Evolutionary conservation across 192 early-diverging fungal genomes (phyloP).

Genomic region (Rhizophagus clarus): DNA sequence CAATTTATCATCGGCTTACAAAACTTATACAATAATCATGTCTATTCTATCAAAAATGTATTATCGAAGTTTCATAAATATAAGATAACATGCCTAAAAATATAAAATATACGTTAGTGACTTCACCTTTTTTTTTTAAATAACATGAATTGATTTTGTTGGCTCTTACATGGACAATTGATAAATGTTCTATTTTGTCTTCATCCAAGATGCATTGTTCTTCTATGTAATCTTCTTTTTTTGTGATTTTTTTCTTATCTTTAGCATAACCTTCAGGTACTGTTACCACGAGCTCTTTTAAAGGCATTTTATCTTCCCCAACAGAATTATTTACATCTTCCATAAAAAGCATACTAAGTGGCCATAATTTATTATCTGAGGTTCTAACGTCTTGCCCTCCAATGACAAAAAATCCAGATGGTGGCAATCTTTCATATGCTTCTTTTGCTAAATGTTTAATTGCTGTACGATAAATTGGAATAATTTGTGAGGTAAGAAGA

Average conservation of each 20-base stretch:
- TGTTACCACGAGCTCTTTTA: constrained; percentile 67
- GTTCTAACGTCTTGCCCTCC: constrained; percentile 72
- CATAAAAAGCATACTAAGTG: constrained; percentile 71
- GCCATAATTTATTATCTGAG: constrained; percentile 67
- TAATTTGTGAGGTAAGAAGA: constrained; percentile 43
- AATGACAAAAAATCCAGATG: constrained; percentile 65
- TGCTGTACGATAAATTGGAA: constrained; percentile 61
- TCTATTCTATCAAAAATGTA: neutral
- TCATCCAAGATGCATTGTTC: constrained; percentile 45
- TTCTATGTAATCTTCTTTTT: constrained; percentile 38
- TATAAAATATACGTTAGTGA: neutral
- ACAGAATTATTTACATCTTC: constrained; percentile 72
- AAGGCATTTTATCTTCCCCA: constrained; percentile 47
- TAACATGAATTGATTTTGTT: neutral
- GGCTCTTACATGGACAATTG: constrained; percentile 61
- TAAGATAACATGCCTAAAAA: constrained; percentile 46
- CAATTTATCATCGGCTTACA: neutral
- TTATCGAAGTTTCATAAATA: constrained; percentile 48
- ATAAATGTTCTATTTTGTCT: constrained; percentile 42
- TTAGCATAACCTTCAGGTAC: constrained; percentile 70
- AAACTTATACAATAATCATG: neutral
- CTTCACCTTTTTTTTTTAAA: neutral
- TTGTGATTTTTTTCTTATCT: constrained; percentile 46
- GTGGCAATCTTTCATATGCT: constrained; percentile 56
- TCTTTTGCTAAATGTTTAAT: constrained; percentile 65